Conservation (phyloP, 129 eudicot species). For the Logfia minima region DNA sequence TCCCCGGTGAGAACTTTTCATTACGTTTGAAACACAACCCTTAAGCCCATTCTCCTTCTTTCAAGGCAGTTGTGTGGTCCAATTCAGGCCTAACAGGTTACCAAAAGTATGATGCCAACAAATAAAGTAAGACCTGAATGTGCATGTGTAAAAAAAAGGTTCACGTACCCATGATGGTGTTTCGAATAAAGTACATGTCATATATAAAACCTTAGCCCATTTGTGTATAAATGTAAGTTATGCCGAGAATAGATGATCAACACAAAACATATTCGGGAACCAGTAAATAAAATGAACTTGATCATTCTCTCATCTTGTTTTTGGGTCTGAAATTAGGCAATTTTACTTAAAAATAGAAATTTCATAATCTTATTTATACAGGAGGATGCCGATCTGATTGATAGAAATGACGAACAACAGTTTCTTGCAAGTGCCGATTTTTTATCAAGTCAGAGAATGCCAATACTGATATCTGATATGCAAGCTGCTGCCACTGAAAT, state of each 20-base stretch:
- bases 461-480: constrained; percentile 52
- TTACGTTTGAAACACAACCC: neutral
- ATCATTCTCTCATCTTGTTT: neutral
- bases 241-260: neutral
- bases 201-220: neutral
- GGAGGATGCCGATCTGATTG: constrained; percentile 76
- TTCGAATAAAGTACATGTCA: neutral
- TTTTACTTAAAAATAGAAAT: neutral
- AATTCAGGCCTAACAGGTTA: neutral
- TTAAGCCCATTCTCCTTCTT: neutral
- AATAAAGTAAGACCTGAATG: neutral
- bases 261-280: neutral
- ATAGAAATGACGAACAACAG: constrained; percentile 66
- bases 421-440: constrained; percentile 86
- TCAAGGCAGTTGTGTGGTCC: neutral
- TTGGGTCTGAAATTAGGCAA: neutral
- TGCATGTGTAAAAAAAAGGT: neutral
- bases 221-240: neutral
- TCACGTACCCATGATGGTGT: neutral
- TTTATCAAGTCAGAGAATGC: constrained; percentile 70
- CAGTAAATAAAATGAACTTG: neutral
- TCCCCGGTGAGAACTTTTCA: neutral
- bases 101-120: neutral
- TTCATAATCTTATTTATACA: constrained; percentile 27
- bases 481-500: constrained; percentile 80